phyloP scores from a whole-genome alignment of 139 green algal species.

The Bryopsis sp. region DNA sequence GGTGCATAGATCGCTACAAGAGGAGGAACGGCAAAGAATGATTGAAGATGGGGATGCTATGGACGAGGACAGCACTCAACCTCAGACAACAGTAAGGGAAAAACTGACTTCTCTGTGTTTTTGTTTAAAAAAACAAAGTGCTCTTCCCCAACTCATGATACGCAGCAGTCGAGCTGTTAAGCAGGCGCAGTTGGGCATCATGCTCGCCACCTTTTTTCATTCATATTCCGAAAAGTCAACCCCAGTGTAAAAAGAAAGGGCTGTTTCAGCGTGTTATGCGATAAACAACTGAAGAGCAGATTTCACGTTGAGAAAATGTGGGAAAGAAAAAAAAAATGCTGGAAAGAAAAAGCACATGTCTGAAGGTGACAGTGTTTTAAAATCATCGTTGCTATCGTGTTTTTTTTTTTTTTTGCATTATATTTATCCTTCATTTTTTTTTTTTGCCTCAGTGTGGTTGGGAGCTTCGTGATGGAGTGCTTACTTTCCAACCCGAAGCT shows the following conservation, averaged over 20 bases:
- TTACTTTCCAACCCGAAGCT: constrained; percentile 46
- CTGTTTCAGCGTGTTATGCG: too few relatives aligned
- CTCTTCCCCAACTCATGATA: too few relatives aligned
- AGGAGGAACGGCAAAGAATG: background rate
- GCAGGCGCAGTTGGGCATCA: too few relatives aligned
- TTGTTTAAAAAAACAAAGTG: too few relatives aligned
- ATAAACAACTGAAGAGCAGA: too few relatives aligned
- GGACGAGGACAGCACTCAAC: background rate
- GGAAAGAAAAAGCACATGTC: background rate
- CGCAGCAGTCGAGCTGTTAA: too few relatives aligned
- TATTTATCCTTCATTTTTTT: background rate
- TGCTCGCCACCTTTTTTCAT: too few relatives aligned
- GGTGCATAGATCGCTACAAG: background rate
- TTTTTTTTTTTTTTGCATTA: background rate
- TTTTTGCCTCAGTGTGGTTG: constrained; percentile 50
- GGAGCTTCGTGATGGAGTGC: constrained; percentile 36
- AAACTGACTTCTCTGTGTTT: too few relatives aligned
- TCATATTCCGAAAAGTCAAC: too few relatives aligned
- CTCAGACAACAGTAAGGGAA: too few relatives aligned
- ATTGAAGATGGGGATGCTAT: background rate
- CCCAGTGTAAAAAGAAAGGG: too few relatives aligned
- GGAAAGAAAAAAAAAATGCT: constrained; percentile 23
- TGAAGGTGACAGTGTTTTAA: background rate
- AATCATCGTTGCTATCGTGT: background rate
- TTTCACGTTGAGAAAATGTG: too few relatives aligned